A percentile compares a stretch with the other conserved stretches of the same genome.
These are phyloP conservation scores for Chondrus crispus DNA, from an alignment of 23 red algal genomes.

Conservation along the genomic window DNA sequence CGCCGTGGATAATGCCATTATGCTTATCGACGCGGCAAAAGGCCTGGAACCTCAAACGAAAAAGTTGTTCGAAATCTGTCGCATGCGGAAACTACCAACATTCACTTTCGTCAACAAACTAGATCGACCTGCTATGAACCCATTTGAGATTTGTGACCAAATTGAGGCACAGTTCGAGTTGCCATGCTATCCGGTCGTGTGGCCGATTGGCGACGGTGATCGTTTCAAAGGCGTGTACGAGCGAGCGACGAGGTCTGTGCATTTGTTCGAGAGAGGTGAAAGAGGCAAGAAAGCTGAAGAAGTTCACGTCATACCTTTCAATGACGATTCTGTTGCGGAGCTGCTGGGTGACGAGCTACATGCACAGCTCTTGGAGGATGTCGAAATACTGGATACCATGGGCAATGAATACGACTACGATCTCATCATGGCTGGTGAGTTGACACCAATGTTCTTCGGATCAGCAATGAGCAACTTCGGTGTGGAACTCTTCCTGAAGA, in stretches of 20 bases:
- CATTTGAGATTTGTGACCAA: conserved; percentile 79
- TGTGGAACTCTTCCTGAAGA: conserved; percentile 69
- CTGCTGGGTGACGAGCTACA: conserved; percentile 39
- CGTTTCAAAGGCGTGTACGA: conserved; percentile 70
- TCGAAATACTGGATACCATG: conserved; percentile 64
- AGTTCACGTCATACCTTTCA: conserved; percentile 5
- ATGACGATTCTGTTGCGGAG: conserved; percentile 3
- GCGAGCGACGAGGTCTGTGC: conserved; percentile 52
- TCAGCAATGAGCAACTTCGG: conserved; percentile 86
- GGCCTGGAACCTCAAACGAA: conserved; percentile 78
- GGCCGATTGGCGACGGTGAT: conserved; percentile 86
- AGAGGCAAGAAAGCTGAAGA: conserved; percentile 58
- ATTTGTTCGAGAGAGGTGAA: conserved; percentile 51
- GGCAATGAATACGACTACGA: conserved; percentile 61
- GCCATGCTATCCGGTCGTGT: conserved; percentile 63
- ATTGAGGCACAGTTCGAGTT: conserved; percentile 75
- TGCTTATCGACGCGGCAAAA: conserved; percentile 83
- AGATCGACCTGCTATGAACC: conserved; percentile 85
- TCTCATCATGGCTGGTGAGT: conserved; percentile 46
- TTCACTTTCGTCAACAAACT: conserved; percentile 92
- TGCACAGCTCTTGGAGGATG: conserved; percentile 62
- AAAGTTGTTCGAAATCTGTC: conserved; percentile 84
- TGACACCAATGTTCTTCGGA: conserved; percentile 80
- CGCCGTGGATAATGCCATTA: conserved; percentile 78
- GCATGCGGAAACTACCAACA: conserved; percentile 65